Base-by-base conservation (phyloP, 1,284 basidiomycete genomes). In the Puccinia horiana region DNA sequence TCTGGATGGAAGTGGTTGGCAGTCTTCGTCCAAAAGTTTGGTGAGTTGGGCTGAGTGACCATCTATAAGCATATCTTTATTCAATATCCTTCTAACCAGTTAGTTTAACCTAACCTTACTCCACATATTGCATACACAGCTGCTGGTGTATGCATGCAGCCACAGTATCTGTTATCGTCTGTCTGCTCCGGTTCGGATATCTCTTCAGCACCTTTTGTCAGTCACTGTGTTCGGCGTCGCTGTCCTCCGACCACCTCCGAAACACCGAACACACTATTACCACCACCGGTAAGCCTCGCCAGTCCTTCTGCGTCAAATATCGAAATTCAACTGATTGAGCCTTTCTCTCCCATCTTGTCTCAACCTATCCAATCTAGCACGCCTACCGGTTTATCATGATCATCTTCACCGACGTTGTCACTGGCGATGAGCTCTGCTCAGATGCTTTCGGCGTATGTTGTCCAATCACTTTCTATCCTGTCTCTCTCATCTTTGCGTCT, bases 361-460 rank as follows among this genome's bases (percentile, higher is more conserved):
- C 44, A 11, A 26, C 49, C n/a, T 14, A 58, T 58, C 73, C 54
- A 52, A 32, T 12, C 49, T 14, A 74, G 14, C 29, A 20, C 32
- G n/a, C 35, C 29, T 8, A 14, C 26, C 58, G 58, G 14, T 18
- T 61, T 29, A 79, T 29, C 49, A 81, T 81, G 78, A 72, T 81
- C 40, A 81, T 81, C 58, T 81, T 58, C 67, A 81, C 78, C 80
- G 89, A 89, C 86, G 87, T 93, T 84, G 67, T 98, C 83, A 89
- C 91, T 83, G 91, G 89, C 84, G 96, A 98, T 87, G 96, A 99
- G 90, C 93, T 99, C 91, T 91, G 94, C 91, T 95, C 94, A 67
- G 94, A 96, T 89, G 95, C 95, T 85, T 98, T 93, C 90, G 91
- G 92, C 69, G 76, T 93, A 93, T 29, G 65, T 83, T 37, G 40